Conservation (phyloP, 139 green algal genomes). For the Desmodesmus armatus region DNA sequence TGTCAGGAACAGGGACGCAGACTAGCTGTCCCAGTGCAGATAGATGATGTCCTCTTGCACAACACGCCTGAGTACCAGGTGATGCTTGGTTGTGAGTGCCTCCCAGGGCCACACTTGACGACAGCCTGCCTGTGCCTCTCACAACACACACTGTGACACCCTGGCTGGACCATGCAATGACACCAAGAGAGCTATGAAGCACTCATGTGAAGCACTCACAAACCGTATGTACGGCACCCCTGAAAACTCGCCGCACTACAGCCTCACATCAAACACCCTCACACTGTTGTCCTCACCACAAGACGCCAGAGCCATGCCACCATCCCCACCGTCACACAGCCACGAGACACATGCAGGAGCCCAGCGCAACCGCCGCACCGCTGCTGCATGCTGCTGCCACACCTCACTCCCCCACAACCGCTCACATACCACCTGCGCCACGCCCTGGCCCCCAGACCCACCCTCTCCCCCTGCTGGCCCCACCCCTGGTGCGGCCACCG, state of each 20-base stretch:
- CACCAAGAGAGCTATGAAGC: too few species aligned
- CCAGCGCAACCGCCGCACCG: constrained; percentile 75
- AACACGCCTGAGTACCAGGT: too few species aligned
- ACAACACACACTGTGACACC: too few species aligned
- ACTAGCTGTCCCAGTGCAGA: too few species aligned
- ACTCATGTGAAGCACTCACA: neutral
- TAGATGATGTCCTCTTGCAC: too few species aligned
- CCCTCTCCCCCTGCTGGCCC: neutral
- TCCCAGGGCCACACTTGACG: neutral
- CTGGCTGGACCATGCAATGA: too few species aligned
- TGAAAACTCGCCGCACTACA: neutral
- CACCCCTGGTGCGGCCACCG: neutral
- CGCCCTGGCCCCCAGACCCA: too few species aligned
- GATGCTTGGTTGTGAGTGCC: neutral
- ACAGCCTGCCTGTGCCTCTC: neutral
- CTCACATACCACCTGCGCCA: too few species aligned
- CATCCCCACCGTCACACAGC: neutral
- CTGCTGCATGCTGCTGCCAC: constrained; percentile 58
- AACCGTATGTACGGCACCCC: neutral
- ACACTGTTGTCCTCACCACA: constrained; percentile 78
- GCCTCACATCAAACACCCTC: constrained; percentile 59
- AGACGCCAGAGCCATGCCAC: constrained; percentile 60
- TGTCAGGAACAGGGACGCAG: too few species aligned
- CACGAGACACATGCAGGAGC: neutral
- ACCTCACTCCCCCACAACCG: constrained; percentile 56